Conservation (phyloP, 768 basidiomycete genomes). For the Boletus huronensis region DNA sequence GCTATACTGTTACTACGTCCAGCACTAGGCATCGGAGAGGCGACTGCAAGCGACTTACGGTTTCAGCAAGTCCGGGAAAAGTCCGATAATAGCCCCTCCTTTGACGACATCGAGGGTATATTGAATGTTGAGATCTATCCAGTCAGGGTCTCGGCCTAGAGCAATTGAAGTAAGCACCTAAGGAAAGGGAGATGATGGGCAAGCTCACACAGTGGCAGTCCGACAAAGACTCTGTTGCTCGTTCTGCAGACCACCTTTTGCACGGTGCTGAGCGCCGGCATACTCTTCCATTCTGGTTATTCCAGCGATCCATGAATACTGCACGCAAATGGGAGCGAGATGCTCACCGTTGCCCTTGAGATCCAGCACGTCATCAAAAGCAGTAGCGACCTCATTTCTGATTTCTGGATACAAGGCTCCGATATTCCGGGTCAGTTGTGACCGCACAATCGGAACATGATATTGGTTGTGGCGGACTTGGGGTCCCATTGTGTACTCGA, state of each 20-base stretch:
- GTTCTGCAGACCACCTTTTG: background rate
- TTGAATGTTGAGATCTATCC: no score
- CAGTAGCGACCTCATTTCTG: background rate
- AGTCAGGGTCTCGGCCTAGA: no score
- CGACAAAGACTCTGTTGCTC: background rate
- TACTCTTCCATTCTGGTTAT: background rate
- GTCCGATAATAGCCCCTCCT: background rate
- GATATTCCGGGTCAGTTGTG: conserved; percentile 32
- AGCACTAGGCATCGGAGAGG: background rate
- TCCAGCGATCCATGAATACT: background rate
- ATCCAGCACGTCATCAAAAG: background rate
- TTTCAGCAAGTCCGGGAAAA: background rate
- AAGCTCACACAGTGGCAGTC: background rate
- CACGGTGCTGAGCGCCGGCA: background rate
- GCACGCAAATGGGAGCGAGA: background rate
- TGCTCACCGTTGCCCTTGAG: background rate
- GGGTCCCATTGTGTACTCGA: conserved; percentile 37
- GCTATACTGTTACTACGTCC: background rate
- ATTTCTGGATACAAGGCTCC: background rate
- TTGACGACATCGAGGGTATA: background rate
- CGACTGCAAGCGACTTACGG: background rate
- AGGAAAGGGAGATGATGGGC: background rate
- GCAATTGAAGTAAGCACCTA: no score
- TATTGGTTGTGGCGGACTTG: conserved; percentile 30
- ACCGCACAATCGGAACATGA: conserved; percentile 2